Evolutionary conservation across 371 early-diverging fungal genomes (phyloP).

Genomic region (Zychaea mexicana): DNA sequence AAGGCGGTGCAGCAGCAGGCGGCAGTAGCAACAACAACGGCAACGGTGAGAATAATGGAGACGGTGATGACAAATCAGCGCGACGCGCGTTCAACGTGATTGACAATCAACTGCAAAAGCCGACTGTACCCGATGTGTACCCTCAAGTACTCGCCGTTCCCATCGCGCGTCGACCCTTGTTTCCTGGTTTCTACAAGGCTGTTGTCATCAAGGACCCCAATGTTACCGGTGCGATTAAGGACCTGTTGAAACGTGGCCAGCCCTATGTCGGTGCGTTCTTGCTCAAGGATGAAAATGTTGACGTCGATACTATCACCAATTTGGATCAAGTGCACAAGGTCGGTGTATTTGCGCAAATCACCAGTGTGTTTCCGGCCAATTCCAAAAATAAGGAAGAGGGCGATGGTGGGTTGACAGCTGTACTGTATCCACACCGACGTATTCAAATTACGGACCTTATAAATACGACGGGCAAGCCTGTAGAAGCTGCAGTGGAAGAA

Average conservation of each 20-base stretch:
- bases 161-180: conserved; percentile 90
- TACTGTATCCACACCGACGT: conserved; percentile 93
- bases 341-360: conserved; percentile 98
- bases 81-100: conserved; percentile 37
- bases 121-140: conserved; percentile 83
- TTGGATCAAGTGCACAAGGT: conserved; percentile 83
- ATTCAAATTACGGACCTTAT: conserved; percentile 77
- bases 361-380: conserved; percentile 86
- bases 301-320: conserved; percentile 79
- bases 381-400: conserved; percentile 29
- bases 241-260: conserved; percentile 86
- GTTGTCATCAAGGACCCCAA: conserved; percentile 93
- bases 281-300: conserved; percentile 85
- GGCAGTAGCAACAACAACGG: conserved; percentile 7
- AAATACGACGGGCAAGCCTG: conserved; percentile 11
- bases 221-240: conserved; percentile 89
- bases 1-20: conserved; percentile 27
- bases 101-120: conserved; percentile 69
- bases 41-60: conserved; percentile 23
- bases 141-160: conserved; percentile 94
- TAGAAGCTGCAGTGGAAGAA: conserved; percentile 16
- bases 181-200: conserved; percentile 97
- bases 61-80: conserved; percentile 28
- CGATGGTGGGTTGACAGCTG: conserved; percentile 86
- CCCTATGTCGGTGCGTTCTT: conserved; percentile 96